These are phyloP conservation scores for Fusarium beomiforme DNA, from an alignment of 2,329 filamentous ascomycete species.

Conservation along the genomic window DNA sequence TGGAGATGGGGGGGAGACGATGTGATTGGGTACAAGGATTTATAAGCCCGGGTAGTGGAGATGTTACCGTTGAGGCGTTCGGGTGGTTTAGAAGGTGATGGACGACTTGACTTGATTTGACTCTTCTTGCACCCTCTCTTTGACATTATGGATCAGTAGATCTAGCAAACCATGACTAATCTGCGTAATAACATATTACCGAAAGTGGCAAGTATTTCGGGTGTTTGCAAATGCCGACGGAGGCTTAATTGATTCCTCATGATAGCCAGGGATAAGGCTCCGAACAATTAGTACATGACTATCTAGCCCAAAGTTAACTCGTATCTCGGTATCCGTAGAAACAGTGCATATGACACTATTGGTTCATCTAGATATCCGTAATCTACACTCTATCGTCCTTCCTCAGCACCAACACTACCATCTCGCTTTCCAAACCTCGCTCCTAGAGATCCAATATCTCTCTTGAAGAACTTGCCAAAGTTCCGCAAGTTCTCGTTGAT, in stretches of 20 bases:
- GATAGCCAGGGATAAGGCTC: slow-evolving; percentile 12
- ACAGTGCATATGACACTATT: neutral
- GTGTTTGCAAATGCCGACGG: neutral
- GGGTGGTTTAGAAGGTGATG: slow-evolving; percentile 18
- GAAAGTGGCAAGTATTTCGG: neutral
- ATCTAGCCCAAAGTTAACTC: neutral
- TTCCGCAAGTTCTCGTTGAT: slow-evolving; percentile 95
- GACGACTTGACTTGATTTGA: neutral
- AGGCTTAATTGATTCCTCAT: slow-evolving; percentile 36
- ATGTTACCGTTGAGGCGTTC: neutral
- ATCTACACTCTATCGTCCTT: slow-evolving; percentile 30
- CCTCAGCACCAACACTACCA: slow-evolving; percentile 49
- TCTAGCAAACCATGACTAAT: slow-evolving; percentile 6
- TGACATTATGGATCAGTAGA: slow-evolving; percentile 32
- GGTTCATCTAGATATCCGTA: neutral
- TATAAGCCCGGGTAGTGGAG: slow-evolving; percentile 21
- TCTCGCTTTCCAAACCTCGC: slow-evolving; percentile 75
- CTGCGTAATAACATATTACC: neutral
- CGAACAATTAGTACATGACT: neutral
- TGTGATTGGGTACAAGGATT: slow-evolving; percentile 29
- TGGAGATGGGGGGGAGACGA: neutral
- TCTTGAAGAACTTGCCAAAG: slow-evolving; percentile 94
- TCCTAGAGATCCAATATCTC: slow-evolving; percentile 83
- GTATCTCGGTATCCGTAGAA: neutral
- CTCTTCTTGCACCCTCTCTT: neutral